Base-by-base conservation (phyloP, 2,329 filamentous ascomycete species). In the Cladosporium sp. region DNA sequence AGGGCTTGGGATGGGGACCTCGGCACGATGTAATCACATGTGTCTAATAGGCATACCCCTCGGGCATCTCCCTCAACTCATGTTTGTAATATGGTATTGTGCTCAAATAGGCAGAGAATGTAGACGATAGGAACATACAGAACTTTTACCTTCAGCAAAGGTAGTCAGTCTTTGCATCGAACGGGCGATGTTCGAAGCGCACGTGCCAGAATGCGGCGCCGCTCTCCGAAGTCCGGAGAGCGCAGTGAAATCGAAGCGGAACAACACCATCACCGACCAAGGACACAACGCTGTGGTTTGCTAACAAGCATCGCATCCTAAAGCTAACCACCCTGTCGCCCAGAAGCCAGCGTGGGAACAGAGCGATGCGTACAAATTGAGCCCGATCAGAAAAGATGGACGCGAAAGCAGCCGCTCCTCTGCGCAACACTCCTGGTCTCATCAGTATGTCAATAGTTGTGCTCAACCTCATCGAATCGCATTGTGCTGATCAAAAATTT, bases 391-490 rank as follows among this genome's bases (percentile, higher is more conserved):
- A 12, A 56, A 63, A 11, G 16, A 63, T 63, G 61, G 61, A 63
- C 50, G 61, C 61, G 31, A 63, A 63, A 63, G 23, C 61, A n/a
- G 61, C 61, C 18, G 50, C 61, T 21, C 61, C 50, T 21, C 75
- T 79, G 49, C 77, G 77, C 67, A 81, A 79, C 62, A 76, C 78
- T n/a, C 78, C 78, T 8, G 78, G 75, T 50, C 72, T 81, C 7
- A 72, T 76, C 61, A 72, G 78, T 80, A 70, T 18, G 71, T 28
- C 11, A 33, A 29, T 12, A 5, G 3, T 55, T 5, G 52, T 26
- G 0, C 14, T 12, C 11, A 31, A 31, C 21, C 21, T n/a, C 6
- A 31, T 33, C 18, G 28, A n/a, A 3, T 55, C 7, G n/a, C 28
- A 33, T 33, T 21, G 18, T 55, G 26, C 21, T 44, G 26, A 37